Percentiles rank a stretch among this genome's conserved stretches.
Conservation (phyloP, 805 yeast species). For the Metschnikowia proteae region DNA sequence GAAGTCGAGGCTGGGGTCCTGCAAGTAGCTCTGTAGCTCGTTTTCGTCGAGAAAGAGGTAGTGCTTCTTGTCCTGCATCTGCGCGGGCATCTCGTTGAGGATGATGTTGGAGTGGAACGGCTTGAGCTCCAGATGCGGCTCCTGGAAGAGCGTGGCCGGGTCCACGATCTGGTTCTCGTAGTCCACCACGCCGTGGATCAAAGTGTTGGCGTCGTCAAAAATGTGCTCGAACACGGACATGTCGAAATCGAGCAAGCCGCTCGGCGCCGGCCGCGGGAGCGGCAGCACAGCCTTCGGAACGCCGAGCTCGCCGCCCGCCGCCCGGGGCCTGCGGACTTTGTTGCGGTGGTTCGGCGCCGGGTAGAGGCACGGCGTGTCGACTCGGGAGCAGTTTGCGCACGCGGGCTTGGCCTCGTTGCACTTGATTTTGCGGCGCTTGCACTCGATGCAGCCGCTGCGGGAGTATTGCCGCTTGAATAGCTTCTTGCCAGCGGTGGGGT, state of each 20-base stretch:
- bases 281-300: neutral
- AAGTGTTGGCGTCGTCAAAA: slow-evolving; percentile 19
- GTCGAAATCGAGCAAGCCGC: slow-evolving; percentile 8
- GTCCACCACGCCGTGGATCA: slow-evolving; percentile 18
- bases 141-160: slow-evolving; percentile 6
- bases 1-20: slow-evolving; percentile 9
- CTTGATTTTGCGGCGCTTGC: slow-evolving; percentile 21
- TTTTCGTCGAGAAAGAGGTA: slow-evolving; percentile 14
- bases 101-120: slow-evolving; percentile 19
- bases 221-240: slow-evolving; percentile 17
- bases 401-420: slow-evolving; percentile 18
- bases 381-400: slow-evolving; percentile 18
- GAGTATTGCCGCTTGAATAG: slow-evolving; percentile 17
- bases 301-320: neutral
- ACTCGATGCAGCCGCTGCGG: slow-evolving; percentile 19
- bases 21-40: slow-evolving; percentile 15
- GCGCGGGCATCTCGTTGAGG: slow-evolving; percentile 11
- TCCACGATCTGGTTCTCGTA: slow-evolving; percentile 12
- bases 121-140: slow-evolving; percentile 10
- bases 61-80: slow-evolving; percentile 7
- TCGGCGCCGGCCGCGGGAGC: neutral
- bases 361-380: slow-evolving; percentile 10
- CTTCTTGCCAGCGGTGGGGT: slow-evolving; percentile 1
- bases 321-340: slow-evolving; percentile 8
- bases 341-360: slow-evolving; percentile 13